Evolutionary conservation across 768 basidiomycete species (phyloP), one percentile per base, ranked within the genome.

Genomic region (Rhizopogon salebrosus): DNA sequence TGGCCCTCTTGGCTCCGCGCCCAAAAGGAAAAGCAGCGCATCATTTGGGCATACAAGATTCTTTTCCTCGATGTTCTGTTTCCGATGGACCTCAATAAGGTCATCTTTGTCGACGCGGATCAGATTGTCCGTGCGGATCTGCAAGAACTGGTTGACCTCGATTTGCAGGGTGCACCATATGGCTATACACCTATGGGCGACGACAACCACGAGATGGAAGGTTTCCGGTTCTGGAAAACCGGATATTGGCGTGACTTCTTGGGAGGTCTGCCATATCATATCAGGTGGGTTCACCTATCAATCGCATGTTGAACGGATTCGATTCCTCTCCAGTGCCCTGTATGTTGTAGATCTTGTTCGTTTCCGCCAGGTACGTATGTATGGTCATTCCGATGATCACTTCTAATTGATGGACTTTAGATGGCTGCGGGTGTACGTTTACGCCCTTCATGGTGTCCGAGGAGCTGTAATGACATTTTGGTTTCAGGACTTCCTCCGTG

Each of bases 1-100:
- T 99, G 95, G 95, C 97, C 97, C 0, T 90, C 89, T 1, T 99
- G 95, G 95, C 78, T 99, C 4, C 87, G 93, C n/a, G 83, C 83
- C 13, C 97, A 98, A 65, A 93, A 87, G 54, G 97, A 99, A 73
- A 99, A 99, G 69, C 97, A 99, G 68, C 82, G 97, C 9, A 87
- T 95, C 52, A 99, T 99, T 60, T 98, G 97, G 97, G 95, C 92
- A 0, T 99, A 98, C 78, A 98, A 99, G 73, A 99, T 99, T 57
- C 84, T 99, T 39, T 99, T 99, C 80, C 82, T 99, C 14, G 97
- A 99, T 61, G 95, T 98, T 14, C 80, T 98, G 6, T 99, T 99
- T 81, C 97, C 97, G 2, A 94, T 98, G 87, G 92, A 95, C 70
- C 82, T 99, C 53, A 95, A 98, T 74, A 97, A 97, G 67, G 95